Conservation (phyloP, 2,329 filamentous ascomycete genomes). For the Verticillium zaregamsianum region DNA sequence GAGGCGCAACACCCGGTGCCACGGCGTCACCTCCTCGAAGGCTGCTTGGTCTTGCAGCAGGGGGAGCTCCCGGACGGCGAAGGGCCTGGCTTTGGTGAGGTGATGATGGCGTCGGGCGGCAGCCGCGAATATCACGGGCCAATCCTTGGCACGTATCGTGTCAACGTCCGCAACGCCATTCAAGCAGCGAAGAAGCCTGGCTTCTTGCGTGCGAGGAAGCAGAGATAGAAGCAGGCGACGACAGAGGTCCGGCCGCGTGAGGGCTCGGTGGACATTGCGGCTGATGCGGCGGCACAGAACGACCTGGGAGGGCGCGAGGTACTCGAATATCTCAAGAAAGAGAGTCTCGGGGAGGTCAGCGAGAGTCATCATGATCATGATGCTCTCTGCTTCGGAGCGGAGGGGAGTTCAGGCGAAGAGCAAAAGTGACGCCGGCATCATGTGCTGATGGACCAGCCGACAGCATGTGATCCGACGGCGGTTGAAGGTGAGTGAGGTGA, state of each 20-base stretch:
- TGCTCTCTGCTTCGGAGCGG: too few species aligned
- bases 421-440: neutral
- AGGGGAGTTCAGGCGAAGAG: neutral
- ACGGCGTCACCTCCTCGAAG: neutral
- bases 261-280: constrained; percentile 41
- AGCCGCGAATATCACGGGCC: constrained; percentile 39
- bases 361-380: constrained; percentile 31
- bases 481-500: too few species aligned
- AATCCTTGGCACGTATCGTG: constrained; percentile 18
- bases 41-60: neutral
- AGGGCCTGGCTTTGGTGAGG: constrained; percentile 42
- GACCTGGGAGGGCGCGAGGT: constrained; percentile 45
- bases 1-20: neutral
- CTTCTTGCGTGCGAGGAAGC: constrained; percentile 51
- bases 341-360: constrained; percentile 51
- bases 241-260: constrained; percentile 42
- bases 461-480: too few species aligned
- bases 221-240: constrained; percentile 42
- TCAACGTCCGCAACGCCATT: constrained; percentile 1
- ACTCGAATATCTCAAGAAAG: constrained; percentile 48
- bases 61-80: constrained; percentile 13
- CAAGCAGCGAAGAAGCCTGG: constrained; percentile 30
- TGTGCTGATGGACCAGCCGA: neutral
- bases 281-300: constrained; percentile 50
- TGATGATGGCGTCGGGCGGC: constrained; percentile 52